phyloP scores from a whole-genome alignment of 805 yeast species.

The Candida chauliodis region DNA sequence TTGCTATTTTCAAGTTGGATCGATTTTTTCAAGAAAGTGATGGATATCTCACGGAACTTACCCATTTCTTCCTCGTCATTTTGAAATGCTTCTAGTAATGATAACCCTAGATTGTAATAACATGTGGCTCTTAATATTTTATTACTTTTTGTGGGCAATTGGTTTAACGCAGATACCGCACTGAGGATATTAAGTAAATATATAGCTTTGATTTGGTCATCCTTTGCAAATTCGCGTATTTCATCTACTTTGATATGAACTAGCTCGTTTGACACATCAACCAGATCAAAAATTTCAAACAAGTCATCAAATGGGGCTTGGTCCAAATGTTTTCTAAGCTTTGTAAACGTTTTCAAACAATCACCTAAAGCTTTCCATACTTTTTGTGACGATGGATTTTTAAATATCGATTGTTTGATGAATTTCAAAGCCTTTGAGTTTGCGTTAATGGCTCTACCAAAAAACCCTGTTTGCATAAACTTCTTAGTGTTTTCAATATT shows the following conservation, averaged over 20 bases:
- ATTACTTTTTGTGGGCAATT: conserved; percentile 34
- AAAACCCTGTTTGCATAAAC: conserved; percentile 56
- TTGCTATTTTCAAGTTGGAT: conserved; percentile 69
- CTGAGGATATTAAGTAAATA: conserved; percentile 42
- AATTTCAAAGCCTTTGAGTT: conserved; percentile 46
- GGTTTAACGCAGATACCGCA: conserved; percentile 41
- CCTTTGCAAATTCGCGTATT: conserved; percentile 16
- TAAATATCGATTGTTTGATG: conserved; percentile 33
- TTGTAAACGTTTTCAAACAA: conserved; percentile 49
- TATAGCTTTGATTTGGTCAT: conserved; percentile 27
- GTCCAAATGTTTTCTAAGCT: conserved; percentile 51
- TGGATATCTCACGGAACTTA: conserved; percentile 47
- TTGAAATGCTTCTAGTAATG: conserved; percentile 47
- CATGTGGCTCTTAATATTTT: conserved; percentile 52
- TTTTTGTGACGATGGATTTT: conserved; percentile 40
- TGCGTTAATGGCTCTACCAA: conserved; percentile 57
- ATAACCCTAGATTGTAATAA: conserved; percentile 68
- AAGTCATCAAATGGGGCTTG: conserved; percentile 43
- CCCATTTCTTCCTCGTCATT: conserved; percentile 10
- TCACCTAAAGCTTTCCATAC: conserved; percentile 69
- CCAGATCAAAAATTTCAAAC: conserved; percentile 16
- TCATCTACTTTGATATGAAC: conserved; percentile 13
- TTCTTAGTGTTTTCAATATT: conserved; percentile 51
- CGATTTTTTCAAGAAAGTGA: conserved; percentile 59
- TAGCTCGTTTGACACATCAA: conserved; percentile 10